Base-by-base conservation (phyloP, 1,284 basidiomycete genomes). In the Rhodotorula sp. region DNA sequence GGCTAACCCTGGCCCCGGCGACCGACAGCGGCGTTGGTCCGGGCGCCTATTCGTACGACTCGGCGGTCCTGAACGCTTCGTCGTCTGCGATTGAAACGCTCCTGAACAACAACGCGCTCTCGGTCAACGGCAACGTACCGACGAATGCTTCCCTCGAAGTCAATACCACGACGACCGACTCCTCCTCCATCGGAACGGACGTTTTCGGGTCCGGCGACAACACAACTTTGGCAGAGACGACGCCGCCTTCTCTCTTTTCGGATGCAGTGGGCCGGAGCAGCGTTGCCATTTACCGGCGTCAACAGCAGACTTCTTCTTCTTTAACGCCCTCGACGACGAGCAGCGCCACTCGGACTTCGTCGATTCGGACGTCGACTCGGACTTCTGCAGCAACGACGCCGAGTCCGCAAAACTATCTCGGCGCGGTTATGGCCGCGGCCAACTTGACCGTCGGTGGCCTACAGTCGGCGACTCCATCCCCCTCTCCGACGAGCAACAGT, bases 51-150 rank as follows among this genome's bases (percentile, higher is more conserved):
- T 83, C 82, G 62, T 93, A 87, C 78, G 84, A 88, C 78, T 84
- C 88, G 4, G 71, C 82, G 37, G 81, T 82, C 51, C 82, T 91
- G 57, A 90, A 89, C 76, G 78, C 83, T 54, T 86, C 85, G 8
- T 82, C 80, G 26, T 72, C 75, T 46, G 78, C 80, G 45, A 84
- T 93, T 60, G 84, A 86, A 66, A 69, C 80, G 8, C 86, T 87
- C 0, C 74, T 84, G 18, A 69, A 75, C 29, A 82, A 87, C 18
- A 74, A 79, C 46, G 60, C 70, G 8, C 64, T 72, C 1, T 62
- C 64, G 22, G 68, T 77, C n/a, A 30, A 54, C 54, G 70, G 75
- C 53, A 78, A 44, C 82, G 66, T 74, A 72, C 81, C 46, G 17
- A 72, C 83, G 84, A 66, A 87, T 77, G 89, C 42, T 12, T 59